These are phyloP conservation scores for Cyclotella kingstonii DNA, from an alignment of 108 stramenopile genomes.

Conservation along the genomic window DNA sequence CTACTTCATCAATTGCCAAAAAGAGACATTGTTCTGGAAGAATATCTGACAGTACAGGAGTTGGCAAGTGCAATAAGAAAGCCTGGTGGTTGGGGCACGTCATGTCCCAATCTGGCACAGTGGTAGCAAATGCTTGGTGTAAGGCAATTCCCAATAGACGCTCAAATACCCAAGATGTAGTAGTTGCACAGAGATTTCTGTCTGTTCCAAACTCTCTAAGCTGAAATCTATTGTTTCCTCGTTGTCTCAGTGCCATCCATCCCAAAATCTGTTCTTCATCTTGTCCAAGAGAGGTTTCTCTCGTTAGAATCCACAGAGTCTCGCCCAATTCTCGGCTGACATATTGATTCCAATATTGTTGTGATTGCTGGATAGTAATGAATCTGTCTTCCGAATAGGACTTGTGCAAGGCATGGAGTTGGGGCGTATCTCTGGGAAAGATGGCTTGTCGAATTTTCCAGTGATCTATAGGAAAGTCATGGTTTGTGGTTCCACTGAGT, in stretches of 20 bases:
- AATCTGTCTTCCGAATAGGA: conserved; percentile 63
- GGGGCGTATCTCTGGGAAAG: conserved; percentile 60
- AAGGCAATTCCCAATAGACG: conserved; percentile 16
- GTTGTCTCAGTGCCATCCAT: conserved; percentile 61
- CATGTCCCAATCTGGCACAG: too few species aligned
- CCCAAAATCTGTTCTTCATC: conserved; percentile 34
- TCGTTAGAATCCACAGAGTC: conserved; percentile 49
- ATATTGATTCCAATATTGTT: conserved; percentile 70
- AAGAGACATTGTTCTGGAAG: neutral
- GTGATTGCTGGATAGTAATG: conserved; percentile 50
- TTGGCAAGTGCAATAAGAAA: conserved; percentile 35
- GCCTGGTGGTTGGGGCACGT: neutral
- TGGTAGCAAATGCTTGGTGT: too few species aligned
- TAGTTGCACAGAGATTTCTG: neutral
- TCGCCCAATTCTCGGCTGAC: conserved; percentile 55
- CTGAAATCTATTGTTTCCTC: conserved; percentile 54
- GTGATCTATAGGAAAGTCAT: neutral
- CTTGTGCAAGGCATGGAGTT: conserved; percentile 47
- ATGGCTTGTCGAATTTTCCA: conserved; percentile 42
- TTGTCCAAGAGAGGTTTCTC: neutral
- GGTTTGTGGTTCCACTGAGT: neutral
- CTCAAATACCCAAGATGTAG: conserved; percentile 18
- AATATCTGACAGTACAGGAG: conserved; percentile 37
- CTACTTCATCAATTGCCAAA: conserved; percentile 5
- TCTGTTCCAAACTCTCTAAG: conserved; percentile 71